phyloP scores from a whole-genome alignment of 2,329 filamentous ascomycete genomes.

The Blastomyces parvus region DNA sequence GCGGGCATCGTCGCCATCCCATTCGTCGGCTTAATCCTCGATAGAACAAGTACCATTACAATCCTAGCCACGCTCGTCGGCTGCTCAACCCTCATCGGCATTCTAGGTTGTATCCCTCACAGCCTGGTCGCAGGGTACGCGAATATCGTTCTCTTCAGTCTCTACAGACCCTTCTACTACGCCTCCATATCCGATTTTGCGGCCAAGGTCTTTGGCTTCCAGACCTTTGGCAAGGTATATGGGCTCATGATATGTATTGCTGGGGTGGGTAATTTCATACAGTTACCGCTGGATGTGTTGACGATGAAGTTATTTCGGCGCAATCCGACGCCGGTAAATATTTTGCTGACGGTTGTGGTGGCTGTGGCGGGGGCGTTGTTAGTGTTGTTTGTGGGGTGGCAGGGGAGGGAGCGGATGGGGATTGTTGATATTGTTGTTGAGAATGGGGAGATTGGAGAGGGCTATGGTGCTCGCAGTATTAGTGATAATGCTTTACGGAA shows the following conservation, averaged over 20 bases:
- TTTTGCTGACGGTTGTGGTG: slow-evolving; percentile 54
- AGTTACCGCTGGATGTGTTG: slow-evolving; percentile 67
- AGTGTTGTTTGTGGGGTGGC: slow-evolving; percentile 54
- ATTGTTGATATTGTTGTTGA: slow-evolving; percentile 7
- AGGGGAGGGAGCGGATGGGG: slow-evolving; percentile 23
- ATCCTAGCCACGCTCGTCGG: slow-evolving; percentile 62
- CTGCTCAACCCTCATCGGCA: slow-evolving; percentile 63
- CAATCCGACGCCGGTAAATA: slow-evolving; percentile 69
- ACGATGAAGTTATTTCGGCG: slow-evolving; percentile 62
- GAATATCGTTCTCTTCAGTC: slow-evolving; percentile 72
- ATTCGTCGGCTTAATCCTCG: slow-evolving; percentile 71
- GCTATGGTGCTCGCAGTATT: slow-evolving; percentile 4
- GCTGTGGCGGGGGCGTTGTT: slow-evolving; percentile 56
- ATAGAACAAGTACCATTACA: slow-evolving; percentile 62
- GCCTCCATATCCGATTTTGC: slow-evolving; percentile 82
- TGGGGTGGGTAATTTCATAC: slow-evolving; percentile 72
- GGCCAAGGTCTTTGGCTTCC: slow-evolving; percentile 86
- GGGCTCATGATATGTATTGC: slow-evolving; percentile 80
- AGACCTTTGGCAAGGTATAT: slow-evolving; percentile 85
- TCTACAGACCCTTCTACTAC: slow-evolving; percentile 85
- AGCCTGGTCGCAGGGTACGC: slow-evolving; percentile 58
- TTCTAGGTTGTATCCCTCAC: slow-evolving; percentile 64
- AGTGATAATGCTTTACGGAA: background rate
- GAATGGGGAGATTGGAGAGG: slow-evolving; percentile 12
- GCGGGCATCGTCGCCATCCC: slow-evolving; percentile 74